Evolutionary conservation across 2,329 filamentous ascomycete genomes (phyloP), one percentile per base, ranked within the genome.

Genomic region (Domatiomyces catenatus): DNA sequence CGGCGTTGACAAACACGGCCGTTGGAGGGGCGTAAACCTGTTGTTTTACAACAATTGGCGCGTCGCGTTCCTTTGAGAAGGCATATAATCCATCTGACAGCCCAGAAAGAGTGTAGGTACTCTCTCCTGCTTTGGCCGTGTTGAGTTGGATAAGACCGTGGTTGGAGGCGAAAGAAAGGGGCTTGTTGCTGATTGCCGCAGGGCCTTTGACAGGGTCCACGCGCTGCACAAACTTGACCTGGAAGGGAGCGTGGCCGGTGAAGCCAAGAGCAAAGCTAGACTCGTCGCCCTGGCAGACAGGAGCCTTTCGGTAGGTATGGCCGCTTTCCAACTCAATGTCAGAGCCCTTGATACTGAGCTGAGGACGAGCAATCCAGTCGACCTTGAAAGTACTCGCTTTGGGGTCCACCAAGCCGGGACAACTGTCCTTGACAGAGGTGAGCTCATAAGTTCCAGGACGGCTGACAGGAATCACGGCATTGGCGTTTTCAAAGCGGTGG

Each of bases 201-300:
- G 80, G 75, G 12, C 84, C 83, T 54, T 79, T 76, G 48, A 76
- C 72, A 8, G 83, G 76, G 59, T 83, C 84, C 60, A 86, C 81
- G 47, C 77, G 79, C 57, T 93, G 76, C 58, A 88, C 80, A 63
- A 95, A 96, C 57, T 86, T 77, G 46, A 94, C 75, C 58, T 83
- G 80, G 64, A 84, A 96, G 1, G 92, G 92, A 36, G 89, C 77
- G 48, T 82, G 76, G 78, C 87, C 90, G 63, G 77, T 77, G 54
- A 98, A 75, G 44, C 76, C 75, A 49, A 98, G 71, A 61, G 95
- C 88, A 50, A 95, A 81, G 2, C 81, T 80, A 64, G 95, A 90
- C 61, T 94, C 84, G 54, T 96, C 90, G 26, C 90, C 90, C 69
- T 98, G 89, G 62, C 92, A 98, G 26, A 98, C 83, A 54, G 89